Evolutionary conservation across 2,329 filamentous ascomycete species (phyloP), one percentile per base, ranked within the genome.

Genomic region (Aspergillus floridensis): DNA sequence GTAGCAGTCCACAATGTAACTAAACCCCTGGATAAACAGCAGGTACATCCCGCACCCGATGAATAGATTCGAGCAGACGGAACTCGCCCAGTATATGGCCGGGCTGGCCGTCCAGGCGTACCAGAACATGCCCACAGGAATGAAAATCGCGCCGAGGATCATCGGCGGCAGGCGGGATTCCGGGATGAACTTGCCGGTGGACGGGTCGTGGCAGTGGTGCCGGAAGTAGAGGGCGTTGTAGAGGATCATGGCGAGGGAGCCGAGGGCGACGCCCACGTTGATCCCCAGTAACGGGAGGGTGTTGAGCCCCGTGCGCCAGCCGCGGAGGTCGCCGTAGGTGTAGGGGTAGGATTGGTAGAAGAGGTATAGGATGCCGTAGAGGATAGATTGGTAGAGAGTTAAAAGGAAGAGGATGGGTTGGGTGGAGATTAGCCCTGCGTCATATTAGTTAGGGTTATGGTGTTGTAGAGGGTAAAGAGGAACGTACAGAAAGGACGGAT

Each of bases 1-100:
- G 59, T 84, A 84, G 0, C 79, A 76, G 63, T 84, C 82, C 49
- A 84, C 80, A 22, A 85, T 73, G 66, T 85, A 85, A 64, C 83
- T 84, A 53, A 84, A 74, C 8, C 77, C 72, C 38, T 79, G 77
- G 12, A 84, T 72, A 70, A 84, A 84, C 59, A 84, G 82, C 22
- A 74, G 72, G 63, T 83, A 76, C 57, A 84, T 77, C 31, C 82
- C 82, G 61, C 82, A 82, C 4, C 82, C 82, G 3, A 80, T 82
- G 54, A 81, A 75, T 2, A 84, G 65, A 26, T 81, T 81, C 8
- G 71, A 61, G 29, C 65, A 58, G 56, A 68, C 50, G 21, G 29
- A 22, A 16, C 35, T 51, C 7, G 41, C 47, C 63, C 60, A 61
- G 24, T n/a, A 49, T 51, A 51, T 49, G n/a, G n/a, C 38, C 19